Conservation (phyloP, 306 rosid species). For the Quercus suber region DNA sequence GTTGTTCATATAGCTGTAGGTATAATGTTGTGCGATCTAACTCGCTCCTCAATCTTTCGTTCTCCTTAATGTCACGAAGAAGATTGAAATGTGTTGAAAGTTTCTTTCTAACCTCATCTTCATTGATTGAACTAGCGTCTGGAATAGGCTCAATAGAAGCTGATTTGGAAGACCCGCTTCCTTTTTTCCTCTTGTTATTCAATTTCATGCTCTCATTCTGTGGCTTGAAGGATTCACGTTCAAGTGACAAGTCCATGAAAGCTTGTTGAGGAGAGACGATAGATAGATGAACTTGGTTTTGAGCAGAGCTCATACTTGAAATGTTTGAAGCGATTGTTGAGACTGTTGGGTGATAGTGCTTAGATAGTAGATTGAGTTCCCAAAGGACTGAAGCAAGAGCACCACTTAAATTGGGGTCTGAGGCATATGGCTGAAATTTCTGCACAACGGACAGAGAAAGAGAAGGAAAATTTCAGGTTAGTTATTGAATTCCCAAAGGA, state of each 20-base stretch:
- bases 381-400: conserved; percentile 96
- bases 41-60: conserved; percentile 64
- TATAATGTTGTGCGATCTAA: conserved; percentile 46
- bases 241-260: conserved; percentile 62
- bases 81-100: conserved; percentile 61
- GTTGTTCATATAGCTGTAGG: conserved; percentile 62
- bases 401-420: conserved; percentile 91
- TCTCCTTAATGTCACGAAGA: conserved; percentile 72
- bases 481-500: not conserved
- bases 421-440: conserved; percentile 81
- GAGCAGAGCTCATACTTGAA: conserved; percentile 50
- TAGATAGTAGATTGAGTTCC: conserved; percentile 81
- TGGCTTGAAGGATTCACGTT: conserved; percentile 48
- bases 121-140: conserved; percentile 34
- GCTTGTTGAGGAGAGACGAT: conserved; percentile 72
- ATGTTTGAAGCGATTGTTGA: conserved; percentile 63
- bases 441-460: conserved; percentile 26
- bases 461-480: not conserved
- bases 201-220: conserved; percentile 34
- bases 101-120: conserved; percentile 53
- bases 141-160: conserved; percentile 21
- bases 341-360: conserved; percentile 76
- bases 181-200: conserved; percentile 51
- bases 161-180: conserved; percentile 29
- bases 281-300: conserved; percentile 60